Base-by-base conservation (phyloP, 2,329 filamentous ascomycete species). In the Lasiodiplodia sp. region DNA sequence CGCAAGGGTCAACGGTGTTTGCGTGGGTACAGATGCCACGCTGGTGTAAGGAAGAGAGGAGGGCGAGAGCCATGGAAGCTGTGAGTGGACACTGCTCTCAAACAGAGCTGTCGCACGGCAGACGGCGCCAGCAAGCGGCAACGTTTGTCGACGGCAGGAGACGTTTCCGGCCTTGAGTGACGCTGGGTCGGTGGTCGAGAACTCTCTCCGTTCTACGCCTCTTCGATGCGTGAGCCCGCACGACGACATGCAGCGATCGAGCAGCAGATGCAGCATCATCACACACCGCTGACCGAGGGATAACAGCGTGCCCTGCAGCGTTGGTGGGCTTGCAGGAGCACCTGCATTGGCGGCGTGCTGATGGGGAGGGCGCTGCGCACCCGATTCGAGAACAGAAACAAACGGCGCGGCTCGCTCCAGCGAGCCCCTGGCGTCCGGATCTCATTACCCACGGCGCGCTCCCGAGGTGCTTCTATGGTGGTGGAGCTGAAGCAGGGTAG, bases 301-400 rank as follows among this genome's bases (percentile, higher is more conserved):
- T 44, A 63, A 44, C 34, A 51, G 25, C 11, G 40, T 18, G 58
- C 58, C 58, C 58, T 63, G 58, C 58, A 63, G 58, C 58, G 18
- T 63, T 51, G 8, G 31, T 34, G 44, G 51, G 44, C 16, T 28
- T n/a, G 44, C 58, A 51, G 57, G 40, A 63, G 58, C 28, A 63
- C 58, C 58, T 49, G 40, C 44, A 63, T 63, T 63, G 58, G 58
- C 58, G 40, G 58, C 58, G 58, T 63, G 40, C 58, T 52, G 60
- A 64, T 34, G 47, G 60, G 25, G 60, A 52, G 31, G 60, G 44
- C 47, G 60, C 60, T 28, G 60, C 44, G n/a, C 60, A 64, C 60
- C 60, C 60, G 60, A 64, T 64, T 64, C 47, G 60, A 38, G 47
- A 28, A 28, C 40, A 62, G 57, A 62, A 62, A 62, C 38, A 62